phyloP scores from a whole-genome alignment of 2,329 filamentous ascomycete species.

The Xylaria sp. region DNA sequence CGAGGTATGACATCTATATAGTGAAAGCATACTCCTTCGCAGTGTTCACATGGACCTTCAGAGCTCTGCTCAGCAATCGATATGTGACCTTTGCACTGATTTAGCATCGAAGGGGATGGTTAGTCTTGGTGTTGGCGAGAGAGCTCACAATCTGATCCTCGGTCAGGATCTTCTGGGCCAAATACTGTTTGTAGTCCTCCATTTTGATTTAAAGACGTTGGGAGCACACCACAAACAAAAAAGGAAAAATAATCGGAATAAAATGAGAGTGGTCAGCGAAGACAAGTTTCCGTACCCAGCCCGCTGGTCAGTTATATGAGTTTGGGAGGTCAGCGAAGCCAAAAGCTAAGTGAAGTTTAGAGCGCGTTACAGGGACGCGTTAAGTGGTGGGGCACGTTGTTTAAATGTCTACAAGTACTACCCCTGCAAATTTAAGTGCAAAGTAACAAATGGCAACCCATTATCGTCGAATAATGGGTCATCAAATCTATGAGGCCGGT shows the following conservation, averaged over 20 bases:
- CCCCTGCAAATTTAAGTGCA: background rate
- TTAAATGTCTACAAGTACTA: constrained; percentile 1
- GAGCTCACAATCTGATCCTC: constrained; percentile 76
- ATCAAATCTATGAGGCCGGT: background rate
- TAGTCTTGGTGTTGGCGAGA: background rate
- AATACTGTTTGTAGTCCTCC: constrained; percentile 75
- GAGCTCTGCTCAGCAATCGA: constrained; percentile 80
- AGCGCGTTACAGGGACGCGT: constrained; percentile 44
- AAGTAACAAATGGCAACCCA: background rate
- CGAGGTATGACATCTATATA: constrained; percentile 21
- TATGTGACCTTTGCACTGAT: constrained; percentile 78
- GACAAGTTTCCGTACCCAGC: background rate
- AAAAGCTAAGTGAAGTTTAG: constrained; percentile 1
- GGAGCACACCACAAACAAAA: background rate
- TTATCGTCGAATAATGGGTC: background rate
- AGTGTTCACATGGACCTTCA: constrained; percentile 85
- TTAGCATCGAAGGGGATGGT: constrained; percentile 29
- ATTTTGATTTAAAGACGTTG: constrained; percentile 50
- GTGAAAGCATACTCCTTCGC: constrained; percentile 80
- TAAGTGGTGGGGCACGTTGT: constrained; percentile 45
- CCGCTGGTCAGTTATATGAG: background rate
- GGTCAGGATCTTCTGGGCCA: constrained; percentile 79
- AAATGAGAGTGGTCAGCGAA: background rate
- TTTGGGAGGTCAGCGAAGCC: constrained; percentile 2
- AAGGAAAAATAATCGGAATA: no score